A percentile compares a stretch with the other conserved stretches of the same genome.
phyloP scores from a whole-genome alignment of 2,329 filamentous ascomycete genomes.

The Aspergillus brasiliensis region DNA sequence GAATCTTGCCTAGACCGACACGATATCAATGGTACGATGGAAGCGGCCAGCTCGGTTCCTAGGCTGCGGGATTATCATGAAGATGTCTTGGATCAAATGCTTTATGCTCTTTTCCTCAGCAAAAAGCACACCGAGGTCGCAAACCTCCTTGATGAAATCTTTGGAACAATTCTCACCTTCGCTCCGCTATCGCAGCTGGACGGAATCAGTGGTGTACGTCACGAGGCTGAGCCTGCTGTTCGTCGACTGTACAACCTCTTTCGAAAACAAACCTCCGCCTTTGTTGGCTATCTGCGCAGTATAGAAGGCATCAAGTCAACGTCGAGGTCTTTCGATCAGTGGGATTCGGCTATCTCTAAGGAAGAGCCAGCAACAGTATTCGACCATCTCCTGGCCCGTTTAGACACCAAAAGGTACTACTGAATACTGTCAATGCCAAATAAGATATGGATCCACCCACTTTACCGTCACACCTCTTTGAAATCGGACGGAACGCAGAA shows the following conservation, averaged over 20 bases:
- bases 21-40: slow-evolving; percentile 49
- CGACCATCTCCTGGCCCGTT: slow-evolving; percentile 65
- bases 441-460: not conserved
- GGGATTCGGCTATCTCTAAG: slow-evolving; percentile 29
- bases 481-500: too few species aligned
- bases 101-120: slow-evolving; percentile 71
- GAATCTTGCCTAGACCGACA: slow-evolving; percentile 58
- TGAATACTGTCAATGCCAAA: slow-evolving; percentile 18
- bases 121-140: slow-evolving; percentile 73
- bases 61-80: slow-evolving; percentile 71
- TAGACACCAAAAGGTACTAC: slow-evolving; percentile 74
- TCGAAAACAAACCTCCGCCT: slow-evolving; percentile 70
- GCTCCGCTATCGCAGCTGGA: slow-evolving; percentile 41
- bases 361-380: slow-evolving; percentile 60
- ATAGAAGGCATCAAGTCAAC: slow-evolving; percentile 64
- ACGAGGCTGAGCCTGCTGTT: slow-evolving; percentile 44
- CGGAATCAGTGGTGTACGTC: slow-evolving; percentile 31
- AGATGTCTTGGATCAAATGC: slow-evolving; percentile 71
- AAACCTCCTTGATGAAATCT: slow-evolving; percentile 74
- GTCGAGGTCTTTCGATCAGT: slow-evolving; percentile 36
- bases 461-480: too few species aligned
- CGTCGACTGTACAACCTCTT: slow-evolving; percentile 66
- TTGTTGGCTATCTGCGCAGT: slow-evolving; percentile 71
- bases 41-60: slow-evolving; percentile 63
- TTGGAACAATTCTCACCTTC: slow-evolving; percentile 71